A percentile compares a stretch with the other conserved stretches of the same genome.
phyloP scores from a whole-genome alignment of 2,329 filamentous ascomycete genomes.

The Fusarium oligoseptatum region DNA sequence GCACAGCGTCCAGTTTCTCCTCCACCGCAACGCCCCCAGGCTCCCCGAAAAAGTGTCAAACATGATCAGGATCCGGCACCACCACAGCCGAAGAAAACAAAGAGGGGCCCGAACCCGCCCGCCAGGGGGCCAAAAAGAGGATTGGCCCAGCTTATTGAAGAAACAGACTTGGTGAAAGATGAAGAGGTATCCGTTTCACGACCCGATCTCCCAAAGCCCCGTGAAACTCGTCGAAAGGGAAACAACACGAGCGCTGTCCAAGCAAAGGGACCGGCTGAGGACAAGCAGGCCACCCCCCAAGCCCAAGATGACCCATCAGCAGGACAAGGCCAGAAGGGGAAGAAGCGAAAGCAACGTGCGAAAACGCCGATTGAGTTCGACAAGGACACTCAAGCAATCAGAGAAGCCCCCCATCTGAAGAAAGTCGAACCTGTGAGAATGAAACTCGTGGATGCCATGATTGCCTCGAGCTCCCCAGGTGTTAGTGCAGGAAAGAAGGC shows the following conservation, averaged over 20 bases:
- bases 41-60: not conserved
- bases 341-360: constrained; percentile 50
- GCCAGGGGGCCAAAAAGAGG: constrained; percentile 6
- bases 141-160: constrained; percentile 8
- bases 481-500: constrained; percentile 24
- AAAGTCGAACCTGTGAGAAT: constrained; percentile 6
- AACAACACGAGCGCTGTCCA: not conserved
- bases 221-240: not conserved
- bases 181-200: not conserved
- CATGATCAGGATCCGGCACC: not conserved
- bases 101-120: not conserved
- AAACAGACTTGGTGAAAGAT: constrained; percentile 1
- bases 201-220: not conserved
- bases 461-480: constrained; percentile 31
- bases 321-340: constrained; percentile 13
- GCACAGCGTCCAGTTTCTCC: constrained; percentile 3
- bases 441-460: constrained; percentile 30
- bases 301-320: not conserved
- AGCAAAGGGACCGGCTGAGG: not conserved
- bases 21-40: not conserved
- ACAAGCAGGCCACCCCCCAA: not conserved
- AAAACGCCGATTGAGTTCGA: constrained; percentile 53
- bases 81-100: not conserved
- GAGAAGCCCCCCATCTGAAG: constrained; percentile 18
- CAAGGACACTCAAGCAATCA: constrained; percentile 46